These are phyloP conservation scores for Geotrichum cucujoidarum DNA, from an alignment of 1,139 yeast genomes.

Conservation along the genomic window DNA sequence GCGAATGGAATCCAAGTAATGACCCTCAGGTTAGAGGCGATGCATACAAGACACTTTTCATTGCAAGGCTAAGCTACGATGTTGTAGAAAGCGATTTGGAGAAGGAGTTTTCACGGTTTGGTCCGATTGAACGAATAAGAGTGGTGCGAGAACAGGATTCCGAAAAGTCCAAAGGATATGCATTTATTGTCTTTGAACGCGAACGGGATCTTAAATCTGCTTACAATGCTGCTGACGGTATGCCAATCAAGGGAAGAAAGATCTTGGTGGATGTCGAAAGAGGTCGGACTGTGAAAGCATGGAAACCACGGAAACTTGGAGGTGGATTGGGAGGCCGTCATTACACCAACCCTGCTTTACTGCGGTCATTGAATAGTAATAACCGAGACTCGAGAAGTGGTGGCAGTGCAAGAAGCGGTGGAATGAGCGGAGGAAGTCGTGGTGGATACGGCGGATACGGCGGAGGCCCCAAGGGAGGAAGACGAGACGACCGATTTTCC, in stretches of 20 bases:
- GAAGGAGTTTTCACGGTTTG: conserved; percentile 57
- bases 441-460: conserved; percentile 17
- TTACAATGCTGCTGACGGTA: conserved; percentile 53
- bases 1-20: conserved; percentile 47
- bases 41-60: conserved; percentile 73
- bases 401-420: conserved; percentile 6
- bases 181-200: conserved; percentile 66
- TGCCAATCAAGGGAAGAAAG: conserved; percentile 48
- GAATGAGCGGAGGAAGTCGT: conserved; percentile 12
- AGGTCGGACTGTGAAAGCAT: conserved; percentile 66
- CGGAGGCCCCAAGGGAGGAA: conserved; percentile 12
- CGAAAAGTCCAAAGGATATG: conserved; percentile 73
- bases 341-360: conserved; percentile 34
- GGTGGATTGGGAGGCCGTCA: conserved; percentile 71
- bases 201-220: conserved; percentile 57
- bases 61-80: conserved; percentile 63
- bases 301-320: conserved; percentile 77
- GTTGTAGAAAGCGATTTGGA: conserved; percentile 68
- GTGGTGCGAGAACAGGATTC: conserved; percentile 55
- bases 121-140: conserved; percentile 62
- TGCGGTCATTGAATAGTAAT: conserved; percentile 12
- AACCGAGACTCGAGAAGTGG: conserved; percentile 9
- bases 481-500: conserved; percentile 21
- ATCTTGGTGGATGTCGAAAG: conserved; percentile 79
- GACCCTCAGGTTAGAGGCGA: conserved; percentile 68